Base-by-base conservation (phyloP, 371 early-diverging fungal species). In the Lichtheimia corymbifera region DNA sequence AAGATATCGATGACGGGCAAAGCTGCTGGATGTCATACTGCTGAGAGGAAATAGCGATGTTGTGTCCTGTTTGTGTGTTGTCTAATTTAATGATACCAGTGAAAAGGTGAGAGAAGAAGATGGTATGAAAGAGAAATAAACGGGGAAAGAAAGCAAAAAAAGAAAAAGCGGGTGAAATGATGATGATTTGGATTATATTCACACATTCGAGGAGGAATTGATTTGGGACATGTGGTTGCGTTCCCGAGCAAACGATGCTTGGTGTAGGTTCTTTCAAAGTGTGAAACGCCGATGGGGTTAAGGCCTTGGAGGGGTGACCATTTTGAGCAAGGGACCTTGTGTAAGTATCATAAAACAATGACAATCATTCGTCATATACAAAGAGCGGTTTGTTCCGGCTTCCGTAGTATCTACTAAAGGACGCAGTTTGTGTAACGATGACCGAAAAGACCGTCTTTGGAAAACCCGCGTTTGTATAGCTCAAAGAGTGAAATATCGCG, bases 11-110 rank as follows among this genome's bases (percentile, higher is more conserved):
- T 35, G 35, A 35, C 35, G 67, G 49, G 61, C 63, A 53, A 50
- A 50, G 58, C 56, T 62, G 50, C 28, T 35, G 58, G 59, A 45
- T 57, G 47, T 24, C 51, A 63, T 35, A 60, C 59, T 30, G 64
- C 56, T 61, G 63, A 63, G 20, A 17, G 50, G 50, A 35, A n/a
- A 49, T 12, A 47, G 4, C 17, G 18, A 47, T 7, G 15, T n/a
- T 20, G 13, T 5, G 28, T 41, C 4, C 35, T 17, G 41, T 18
- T 42, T 35, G 27, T 41, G 28, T 44, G 22, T 42, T 35, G 35
- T 35, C 35, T 35, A 9, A 11, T 35, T 35, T 35, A 0, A 35
- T 9, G 9, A 28, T 5, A 22, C 9, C 22, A 43, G 12, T 22
- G 24, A 9, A 17, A 42, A 41, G 9, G 35, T 49, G 15, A 28